Base-by-base conservation (phyloP, 2,329 filamentous ascomycete genomes). In the Allantophomopsis lycopodina region DNA sequence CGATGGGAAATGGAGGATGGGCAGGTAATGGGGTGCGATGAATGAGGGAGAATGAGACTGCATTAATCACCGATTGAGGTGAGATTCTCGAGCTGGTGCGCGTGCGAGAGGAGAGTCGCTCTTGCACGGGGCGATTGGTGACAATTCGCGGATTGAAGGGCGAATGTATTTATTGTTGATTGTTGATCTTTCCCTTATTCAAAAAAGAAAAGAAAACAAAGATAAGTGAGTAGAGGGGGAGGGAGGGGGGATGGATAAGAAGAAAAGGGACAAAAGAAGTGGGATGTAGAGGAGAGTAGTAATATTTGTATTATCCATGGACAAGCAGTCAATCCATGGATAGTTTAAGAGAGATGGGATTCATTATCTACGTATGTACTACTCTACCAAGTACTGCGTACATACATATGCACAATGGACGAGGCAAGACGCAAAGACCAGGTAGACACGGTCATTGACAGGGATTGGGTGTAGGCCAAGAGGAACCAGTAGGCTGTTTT, bases 1-100 rank as follows among this genome's bases (percentile, higher is more conserved):
- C 17, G 48, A 53, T 5, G 51, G 51, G 30, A 52, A 54, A 46
- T 54, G 50, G 39, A 54, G 31, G n/a, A 55, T 48, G 7, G 44
- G 43, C 12, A 40, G 36, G 35, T 47, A 46, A 38, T 48, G 44
- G 33, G 44, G 30, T 23, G 42, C 42, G 36, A 46, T 23, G 33
- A 32, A 42, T 15, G 28, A 20, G 10, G 45, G 41, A 38, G 34
- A 39, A 21, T 33, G 16, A 18, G 34, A 35, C 43, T 46, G 48
- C 51, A 52, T 52, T 44, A 44, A 47, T 33, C 20, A 41, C 37
- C 32, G 3, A 18, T 14, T 39, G 8, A n/a, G 37, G 37, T 12
- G 14, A 33, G 23, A 15, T 17, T 30, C 7, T 20, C 7, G 23
- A 16, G 18, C 14, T 8, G 18, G n/a, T 16, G 35, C 16, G 35